These are phyloP conservation scores for Didymella keratinophila DNA, from an alignment of 2,329 filamentous ascomycete genomes.

Conservation along the genomic window DNA sequence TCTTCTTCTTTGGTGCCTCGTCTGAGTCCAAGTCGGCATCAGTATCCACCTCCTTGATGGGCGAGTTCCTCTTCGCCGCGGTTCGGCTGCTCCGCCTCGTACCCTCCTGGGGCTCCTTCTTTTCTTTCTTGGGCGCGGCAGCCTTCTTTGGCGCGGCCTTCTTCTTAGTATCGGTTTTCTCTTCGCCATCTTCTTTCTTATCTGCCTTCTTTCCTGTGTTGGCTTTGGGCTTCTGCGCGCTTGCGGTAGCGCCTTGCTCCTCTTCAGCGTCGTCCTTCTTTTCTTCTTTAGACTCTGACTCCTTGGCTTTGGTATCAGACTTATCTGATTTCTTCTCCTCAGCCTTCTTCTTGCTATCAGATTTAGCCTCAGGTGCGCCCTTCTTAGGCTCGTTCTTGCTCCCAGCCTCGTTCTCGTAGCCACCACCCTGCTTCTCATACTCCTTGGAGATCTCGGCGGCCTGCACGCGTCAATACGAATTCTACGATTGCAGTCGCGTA, in stretches of 20 bases:
- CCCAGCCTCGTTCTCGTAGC: conserved; percentile 53
- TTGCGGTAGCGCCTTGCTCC: conserved; percentile 26
- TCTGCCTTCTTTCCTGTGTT: conserved; percentile 32
- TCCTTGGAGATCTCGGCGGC: conserved; percentile 54
- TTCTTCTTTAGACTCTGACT: conserved; percentile 29
- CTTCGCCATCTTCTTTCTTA: conserved; percentile 27
- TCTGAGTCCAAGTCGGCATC: conserved; percentile 27
- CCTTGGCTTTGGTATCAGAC: conserved; percentile 33
- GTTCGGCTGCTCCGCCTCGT: conserved; percentile 32
- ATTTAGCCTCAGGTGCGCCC: conserved; percentile 50
- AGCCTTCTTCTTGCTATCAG: conserved; percentile 29
- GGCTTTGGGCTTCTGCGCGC: conserved; percentile 34
- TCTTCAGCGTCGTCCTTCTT: conserved; percentile 22
- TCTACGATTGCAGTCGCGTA: background rate
- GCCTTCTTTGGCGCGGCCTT: conserved; percentile 32
- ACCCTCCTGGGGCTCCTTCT: conserved; percentile 32
- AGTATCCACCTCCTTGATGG: conserved; percentile 26
- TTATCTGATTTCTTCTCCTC: conserved; percentile 33
- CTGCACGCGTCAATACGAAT: conserved; percentile 28
- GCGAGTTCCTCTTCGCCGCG: conserved; percentile 31
- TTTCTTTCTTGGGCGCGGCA: conserved; percentile 22
- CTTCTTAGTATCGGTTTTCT: conserved; percentile 29
- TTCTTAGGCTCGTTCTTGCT: conserved; percentile 56
- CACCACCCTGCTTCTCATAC: conserved; percentile 52
- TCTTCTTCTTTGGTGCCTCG: conserved; percentile 32